Evolutionary conservation across 768 basidiomycete genomes (phyloP).

Genomic region (Coprinopsis marcescibilis): DNA sequence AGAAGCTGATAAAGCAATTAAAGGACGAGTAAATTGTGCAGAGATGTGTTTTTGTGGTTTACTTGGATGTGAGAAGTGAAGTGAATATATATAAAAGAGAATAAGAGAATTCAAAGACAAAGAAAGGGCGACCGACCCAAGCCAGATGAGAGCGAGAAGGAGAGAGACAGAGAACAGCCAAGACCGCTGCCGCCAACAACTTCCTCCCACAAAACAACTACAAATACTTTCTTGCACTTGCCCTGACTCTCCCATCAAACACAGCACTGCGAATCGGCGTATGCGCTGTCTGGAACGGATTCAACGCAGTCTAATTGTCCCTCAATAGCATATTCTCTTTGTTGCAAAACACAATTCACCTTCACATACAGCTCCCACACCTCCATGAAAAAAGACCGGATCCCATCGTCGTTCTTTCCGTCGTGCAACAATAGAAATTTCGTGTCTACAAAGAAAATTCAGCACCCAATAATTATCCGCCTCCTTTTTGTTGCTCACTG

Average conservation of each 20-base stretch:
- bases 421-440: slow-evolving; percentile 95
- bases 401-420: slow-evolving; percentile 95
- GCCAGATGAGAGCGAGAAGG: slow-evolving; percentile 23
- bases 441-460: slow-evolving; percentile 58
- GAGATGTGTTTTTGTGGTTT: background rate
- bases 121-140: slow-evolving; percentile 27
- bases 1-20: slow-evolving; percentile 5
- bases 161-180: slow-evolving; percentile 24
- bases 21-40: slow-evolving; percentile 6
- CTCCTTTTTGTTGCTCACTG: slow-evolving; percentile 51
- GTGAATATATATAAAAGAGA: slow-evolving; percentile 19
- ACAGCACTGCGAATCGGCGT: slow-evolving; percentile 69
- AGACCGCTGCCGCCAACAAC: slow-evolving; percentile 14
- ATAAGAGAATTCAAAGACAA: slow-evolving; percentile 24
- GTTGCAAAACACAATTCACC: slow-evolving; percentile 36
- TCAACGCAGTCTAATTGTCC: slow-evolving; percentile 64
- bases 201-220: slow-evolving; percentile 5
- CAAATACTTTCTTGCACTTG: slow-evolving; percentile 75
- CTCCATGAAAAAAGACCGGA: slow-evolving; percentile 86
- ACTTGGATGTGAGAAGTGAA: slow-evolving; percentile 14
- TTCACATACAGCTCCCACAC: slow-evolving; percentile 98
- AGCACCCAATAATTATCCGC: slow-evolving; percentile 8
- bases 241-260: slow-evolving; percentile 81
- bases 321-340: slow-evolving; percentile 5
- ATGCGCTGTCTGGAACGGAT: slow-evolving; percentile 96